Conservation (phyloP, 2,329 filamentous ascomycete genomes). For the Hypoxylon rubiginosum region DNA sequence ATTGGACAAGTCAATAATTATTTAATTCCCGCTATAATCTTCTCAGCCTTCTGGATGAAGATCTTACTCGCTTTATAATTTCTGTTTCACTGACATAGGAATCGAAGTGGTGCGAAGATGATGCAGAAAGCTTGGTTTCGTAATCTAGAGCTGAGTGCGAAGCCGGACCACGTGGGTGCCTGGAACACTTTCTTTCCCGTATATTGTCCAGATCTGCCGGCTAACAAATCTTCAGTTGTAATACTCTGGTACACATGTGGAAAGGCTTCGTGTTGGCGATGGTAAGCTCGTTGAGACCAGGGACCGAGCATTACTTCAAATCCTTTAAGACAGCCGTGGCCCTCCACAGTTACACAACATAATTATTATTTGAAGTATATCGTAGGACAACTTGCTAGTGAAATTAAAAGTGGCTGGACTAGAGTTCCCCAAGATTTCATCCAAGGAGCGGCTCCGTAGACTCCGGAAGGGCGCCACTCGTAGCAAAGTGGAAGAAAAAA, state of each 20-base stretch:
- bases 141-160: too few species aligned
- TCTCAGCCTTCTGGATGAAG: conserved; percentile 59
- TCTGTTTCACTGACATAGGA: too few species aligned
- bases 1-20: conserved; percentile 66
- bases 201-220: too few species aligned
- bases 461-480: not conserved
- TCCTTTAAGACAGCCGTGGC: not conserved
- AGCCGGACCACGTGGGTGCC: too few species aligned
- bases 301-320: not conserved
- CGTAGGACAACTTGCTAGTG: not conserved
- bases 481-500: not conserved
- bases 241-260: too few species aligned
- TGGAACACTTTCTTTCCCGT: too few species aligned
- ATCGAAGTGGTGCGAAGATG: too few species aligned
- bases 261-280: not conserved
- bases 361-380: not conserved
- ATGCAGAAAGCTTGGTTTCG: too few species aligned
- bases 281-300: not conserved
- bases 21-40: conserved; percentile 66
- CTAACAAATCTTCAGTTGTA: too few species aligned
- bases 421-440: not conserved
- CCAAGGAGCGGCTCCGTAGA: conserved; percentile 1
- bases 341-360: not conserved
- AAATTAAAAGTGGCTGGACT: not conserved
- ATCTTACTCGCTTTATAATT: conserved; percentile 58